Percentiles rank a stretch among this genome's conserved stretches.
Evolutionary conservation across 495 filamentous ascomycete species (phyloP).

Genomic region (Penicillium salamii): DNA sequence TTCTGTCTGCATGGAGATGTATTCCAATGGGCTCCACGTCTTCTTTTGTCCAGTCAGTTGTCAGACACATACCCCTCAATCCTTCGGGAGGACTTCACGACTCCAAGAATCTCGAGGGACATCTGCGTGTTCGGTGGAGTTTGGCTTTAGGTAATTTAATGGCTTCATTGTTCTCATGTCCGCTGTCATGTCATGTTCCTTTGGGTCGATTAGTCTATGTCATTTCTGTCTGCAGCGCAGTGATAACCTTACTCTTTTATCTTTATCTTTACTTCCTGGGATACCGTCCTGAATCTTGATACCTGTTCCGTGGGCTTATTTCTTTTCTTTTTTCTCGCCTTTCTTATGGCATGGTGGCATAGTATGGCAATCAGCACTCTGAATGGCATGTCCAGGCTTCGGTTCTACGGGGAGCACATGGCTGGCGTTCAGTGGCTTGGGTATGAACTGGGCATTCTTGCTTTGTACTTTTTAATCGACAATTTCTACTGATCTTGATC

Average conservation of each 20-base stretch:
- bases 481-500: no score
- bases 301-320: slow-evolving; percentile 5
- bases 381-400: background rate
- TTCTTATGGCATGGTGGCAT: background rate
- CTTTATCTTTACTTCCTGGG: slow-evolving; percentile 3
- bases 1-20: background rate
- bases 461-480: no score
- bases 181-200: background rate
- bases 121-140: slow-evolving; percentile 10
- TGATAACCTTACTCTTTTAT: slow-evolving; percentile 9
- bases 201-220: background rate
- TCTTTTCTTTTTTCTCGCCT: background rate
- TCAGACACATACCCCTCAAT: slow-evolving; percentile 6
- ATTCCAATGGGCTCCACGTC: background rate
- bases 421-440: no score
- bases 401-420: no score
- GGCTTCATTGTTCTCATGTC: background rate
- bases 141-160: slow-evolving; percentile 5
- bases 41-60: background rate
- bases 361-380: background rate
- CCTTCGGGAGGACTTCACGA: background rate
- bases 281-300: slow-evolving; percentile 1
- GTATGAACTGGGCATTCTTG: no score
- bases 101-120: background rate
- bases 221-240: background rate